Evolutionary conservation across 164 flowering plant genomes (phyloP), one percentile per base, ranked within the genome.

Genomic region (Berberis thunbergii): DNA sequence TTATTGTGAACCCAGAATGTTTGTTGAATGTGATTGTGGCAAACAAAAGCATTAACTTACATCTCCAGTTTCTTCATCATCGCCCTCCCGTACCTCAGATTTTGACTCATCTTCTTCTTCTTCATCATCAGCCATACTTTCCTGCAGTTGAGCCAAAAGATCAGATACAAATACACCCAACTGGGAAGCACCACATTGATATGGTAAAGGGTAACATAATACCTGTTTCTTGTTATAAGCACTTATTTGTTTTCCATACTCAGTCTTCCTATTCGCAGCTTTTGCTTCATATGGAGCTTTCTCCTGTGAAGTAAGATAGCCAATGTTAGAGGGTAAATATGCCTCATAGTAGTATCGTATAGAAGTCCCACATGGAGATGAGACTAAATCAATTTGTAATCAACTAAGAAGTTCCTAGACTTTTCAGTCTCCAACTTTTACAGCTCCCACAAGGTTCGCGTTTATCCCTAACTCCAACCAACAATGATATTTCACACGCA

Each of bases 281-380:
- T 84, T 87, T 54, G 87, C 90, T 79, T 83, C 88, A 76, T 70
- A 88, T 54, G 90, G 92, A 50, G 90, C 87, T 77, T 90, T 90
- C 67, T 88, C 91, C 91, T 86, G 64, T 48, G 44, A 70, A 66
- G 43, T 10, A 43, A 42, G 46, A 46, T 60, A 43, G 26, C 26
- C 26, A 26, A 26, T 26, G 26, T 26, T 26, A 49, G 38, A 49
- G 49, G 49, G 1, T 48, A 48, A 48, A 48, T 4, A 6, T 48
- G 50, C 50, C 7, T 26, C 26, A 26, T 26, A 26, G 26, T 26
- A 26, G 26, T 26, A 26, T 26, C 26, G 26, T 26, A 26, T 26
- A 26, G 26, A 26, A 26, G 26, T 26, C 26, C 26, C 26, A 26
- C 26, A 26, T 26, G 26, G 26, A 26, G 26, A 26, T 0, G 26